A percentile compares a stretch with the other conserved stretches of the same genome.
phyloP scores from a whole-genome alignment of 179 eudicot species.

The Patellifolia procumbens region DNA sequence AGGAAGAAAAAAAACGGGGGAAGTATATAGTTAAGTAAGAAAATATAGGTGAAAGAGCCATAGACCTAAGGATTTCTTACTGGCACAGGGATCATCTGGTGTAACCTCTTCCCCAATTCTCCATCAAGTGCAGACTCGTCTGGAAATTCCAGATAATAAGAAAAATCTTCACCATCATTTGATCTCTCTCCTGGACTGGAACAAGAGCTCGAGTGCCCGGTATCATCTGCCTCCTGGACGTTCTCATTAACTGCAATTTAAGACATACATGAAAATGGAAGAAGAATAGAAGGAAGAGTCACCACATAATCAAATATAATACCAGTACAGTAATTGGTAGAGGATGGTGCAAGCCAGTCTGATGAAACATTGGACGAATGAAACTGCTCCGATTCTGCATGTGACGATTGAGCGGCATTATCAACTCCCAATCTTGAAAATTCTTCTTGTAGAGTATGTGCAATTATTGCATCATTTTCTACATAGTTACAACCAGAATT shows the following conservation, averaged over 20 bases:
- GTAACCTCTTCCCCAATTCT: constrained; percentile 81
- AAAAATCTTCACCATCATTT: constrained; percentile 61
- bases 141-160: constrained; percentile 48
- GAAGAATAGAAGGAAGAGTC: constrained; percentile 5
- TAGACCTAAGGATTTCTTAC: constrained; percentile 45
- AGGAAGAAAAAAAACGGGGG: no score
- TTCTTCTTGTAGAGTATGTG: constrained; percentile 69
- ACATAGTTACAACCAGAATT: constrained; percentile 41
- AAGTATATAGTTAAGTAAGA: background rate
- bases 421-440: constrained; percentile 57
- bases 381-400: constrained; percentile 45
- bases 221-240: constrained; percentile 43
- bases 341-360: constrained; percentile 53
- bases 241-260: constrained; percentile 51
- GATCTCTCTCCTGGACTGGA: constrained; percentile 68
- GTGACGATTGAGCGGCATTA: constrained; percentile 52
- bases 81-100: constrained; percentile 75
- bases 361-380: constrained; percentile 41
- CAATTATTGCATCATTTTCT: constrained; percentile 53
- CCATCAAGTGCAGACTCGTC: constrained; percentile 70
- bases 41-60: background rate
- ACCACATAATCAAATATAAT: constrained; percentile 20
- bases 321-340: constrained; percentile 57
- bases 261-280: constrained; percentile 29
- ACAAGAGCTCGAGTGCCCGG: constrained; percentile 60